phyloP scores from a whole-genome alignment of 1,284 basidiomycete species.

The Ceratobasidium sp. region DNA sequence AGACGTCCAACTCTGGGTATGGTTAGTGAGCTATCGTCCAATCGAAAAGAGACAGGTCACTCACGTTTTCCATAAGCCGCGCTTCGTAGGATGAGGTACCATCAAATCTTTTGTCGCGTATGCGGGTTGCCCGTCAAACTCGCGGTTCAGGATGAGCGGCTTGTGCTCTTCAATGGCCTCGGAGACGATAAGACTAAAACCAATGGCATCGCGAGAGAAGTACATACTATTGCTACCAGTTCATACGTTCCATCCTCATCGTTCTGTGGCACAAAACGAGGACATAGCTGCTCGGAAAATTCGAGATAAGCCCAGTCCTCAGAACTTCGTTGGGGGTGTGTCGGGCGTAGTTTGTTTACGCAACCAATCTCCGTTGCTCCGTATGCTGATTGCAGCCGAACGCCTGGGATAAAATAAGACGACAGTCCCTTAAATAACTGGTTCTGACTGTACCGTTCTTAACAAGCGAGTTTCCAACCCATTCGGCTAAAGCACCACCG shows the following conservation, averaged over 20 bases:
- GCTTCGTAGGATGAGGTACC: constrained; percentile 40
- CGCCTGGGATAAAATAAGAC: not conserved
- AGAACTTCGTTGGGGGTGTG: not conserved
- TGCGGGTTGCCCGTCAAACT: constrained; percentile 31
- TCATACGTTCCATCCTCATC: constrained; percentile 27
- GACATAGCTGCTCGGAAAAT: constrained; percentile 10
- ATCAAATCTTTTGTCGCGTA: constrained; percentile 42
- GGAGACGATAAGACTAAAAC: not conserved
- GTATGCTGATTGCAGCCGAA: not conserved
- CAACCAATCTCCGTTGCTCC: constrained; percentile 17
- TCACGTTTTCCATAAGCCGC: constrained; percentile 29
- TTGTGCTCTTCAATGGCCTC: constrained; percentile 27
- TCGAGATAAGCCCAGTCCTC: constrained; percentile 40
- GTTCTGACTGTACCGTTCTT: constrained; percentile 3
- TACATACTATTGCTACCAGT: constrained; percentile 36
- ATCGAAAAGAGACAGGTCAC: not conserved
- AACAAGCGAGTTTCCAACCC: constrained; percentile 12
- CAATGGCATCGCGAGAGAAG: not conserved
- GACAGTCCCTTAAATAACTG: not conserved
- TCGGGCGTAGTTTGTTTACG: not conserved
- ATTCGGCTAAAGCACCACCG: constrained; percentile 9
- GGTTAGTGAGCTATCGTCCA: not conserved
- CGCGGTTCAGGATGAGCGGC: constrained; percentile 34
- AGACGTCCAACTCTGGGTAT: constrained; percentile 24
- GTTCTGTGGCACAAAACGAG: constrained; percentile 16